phyloP scores from a whole-genome alignment of 192 early-diverging fungal genomes.

The Tieghemiomyces parasiticus region DNA sequence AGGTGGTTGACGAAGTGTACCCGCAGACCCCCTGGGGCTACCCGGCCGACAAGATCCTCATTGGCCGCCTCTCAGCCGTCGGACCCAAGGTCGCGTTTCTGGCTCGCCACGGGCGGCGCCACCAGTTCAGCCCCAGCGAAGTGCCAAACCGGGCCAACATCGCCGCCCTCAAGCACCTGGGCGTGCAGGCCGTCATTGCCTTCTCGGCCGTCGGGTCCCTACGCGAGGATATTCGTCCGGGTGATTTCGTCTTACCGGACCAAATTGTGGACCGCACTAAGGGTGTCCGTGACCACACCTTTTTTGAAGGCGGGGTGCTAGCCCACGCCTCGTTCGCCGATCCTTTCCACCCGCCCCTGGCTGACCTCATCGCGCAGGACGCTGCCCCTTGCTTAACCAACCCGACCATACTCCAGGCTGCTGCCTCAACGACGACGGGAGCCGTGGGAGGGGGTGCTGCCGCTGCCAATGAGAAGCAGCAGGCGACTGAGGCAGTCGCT shows the following conservation, averaged over 20 bases:
- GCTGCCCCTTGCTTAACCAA: too few species aligned
- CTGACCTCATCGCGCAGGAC: constrained; percentile 51
- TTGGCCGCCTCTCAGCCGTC: constrained; percentile 39
- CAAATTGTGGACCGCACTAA: constrained; percentile 98
- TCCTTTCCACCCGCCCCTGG: constrained; percentile 69
- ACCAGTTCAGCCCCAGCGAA: constrained; percentile 72
- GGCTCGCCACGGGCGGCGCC: constrained; percentile 85
- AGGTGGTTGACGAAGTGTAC: constrained; percentile 65
- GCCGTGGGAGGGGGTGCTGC: too few species aligned
- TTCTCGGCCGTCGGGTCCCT: constrained; percentile 96
- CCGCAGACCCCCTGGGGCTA: constrained; percentile 84
- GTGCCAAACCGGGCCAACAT: constrained; percentile 95
- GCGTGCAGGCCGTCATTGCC: constrained; percentile 83
- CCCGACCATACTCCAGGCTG: too few species aligned
- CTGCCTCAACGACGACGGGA: too few species aligned
- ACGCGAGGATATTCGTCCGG: constrained; percentile 79
- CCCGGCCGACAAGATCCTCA: constrained; percentile 76
- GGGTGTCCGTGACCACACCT: constrained; percentile 84
- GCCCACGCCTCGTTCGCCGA: constrained; percentile 91
- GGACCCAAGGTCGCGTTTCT: constrained; percentile 89
- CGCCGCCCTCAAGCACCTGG: constrained; percentile 88
- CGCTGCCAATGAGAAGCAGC: too few species aligned
- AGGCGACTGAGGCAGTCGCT: not conserved
- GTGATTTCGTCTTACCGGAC: constrained; percentile 87
- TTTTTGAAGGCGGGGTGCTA: constrained; percentile 82